Evolutionary conservation across 148 eudicot species (phyloP), one percentile per base, ranked within the genome.

Genomic region (Vaccinium vitisidaea): DNA sequence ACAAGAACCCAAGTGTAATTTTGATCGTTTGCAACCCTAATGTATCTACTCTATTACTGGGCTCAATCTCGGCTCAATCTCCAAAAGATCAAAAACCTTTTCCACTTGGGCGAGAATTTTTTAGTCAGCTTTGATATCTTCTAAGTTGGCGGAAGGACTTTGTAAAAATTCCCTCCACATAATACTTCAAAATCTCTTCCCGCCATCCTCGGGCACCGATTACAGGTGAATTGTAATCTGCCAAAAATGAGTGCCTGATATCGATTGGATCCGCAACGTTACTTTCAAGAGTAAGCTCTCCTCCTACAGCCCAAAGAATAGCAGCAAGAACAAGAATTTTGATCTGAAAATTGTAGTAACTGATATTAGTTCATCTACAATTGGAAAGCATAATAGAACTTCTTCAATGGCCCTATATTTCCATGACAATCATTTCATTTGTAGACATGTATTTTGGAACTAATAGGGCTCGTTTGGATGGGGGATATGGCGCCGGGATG

Each of bases 291-390:
- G 16, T 36, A 58, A 67, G 53, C 70, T 32, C 82, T 58, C 82
- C 69, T 80, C 82, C 82, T 19, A 80, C 25, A 36, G 30, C 50
- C 82, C 70, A 58, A 39, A 80, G 82, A 59, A 80, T 59, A 21
- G 43, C 71, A 36, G 71, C 71, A 39, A 80, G 43, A 30, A 19
- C 53, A 10, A 80, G 19, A 58, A 43, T 23, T 4, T 10, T 59
- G 18, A 39, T 43, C 82, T 80, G 82, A 21, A 59, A 80, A 58
- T 25, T 23, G 5, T 3, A 39, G 5, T 3, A 39, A 36, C 49
- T 36, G 25, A 74, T 43, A 19, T 74, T 43, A 74, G 52, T 74
- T 18, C 30, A 23, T 71, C 43, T 7, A 74, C 77, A 7, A 8
- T 43, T 36, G 19, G 52, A 74, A 74, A 76, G 32, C 56, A 48